A percentile compares a stretch with the other conserved stretches of the same genome.
phyloP scores from a whole-genome alignment of 2,329 filamentous ascomycete species.

The Aureobasidium subglaciale region DNA sequence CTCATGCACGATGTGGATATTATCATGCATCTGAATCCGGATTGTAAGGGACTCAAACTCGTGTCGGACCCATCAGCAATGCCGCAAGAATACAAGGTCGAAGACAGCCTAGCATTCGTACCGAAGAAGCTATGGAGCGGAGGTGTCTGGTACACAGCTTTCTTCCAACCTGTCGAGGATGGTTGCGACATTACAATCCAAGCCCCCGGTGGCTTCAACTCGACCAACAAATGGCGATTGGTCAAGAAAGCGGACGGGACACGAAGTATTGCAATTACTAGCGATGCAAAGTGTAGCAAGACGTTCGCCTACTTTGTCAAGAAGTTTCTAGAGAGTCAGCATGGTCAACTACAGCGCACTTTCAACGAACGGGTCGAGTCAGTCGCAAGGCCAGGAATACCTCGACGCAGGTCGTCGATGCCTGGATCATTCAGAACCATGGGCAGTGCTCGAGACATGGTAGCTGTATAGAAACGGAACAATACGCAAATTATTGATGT shows the following conservation, averaged over 20 bases:
- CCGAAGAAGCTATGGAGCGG: slow-evolving; percentile 29
- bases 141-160: slow-evolving; percentile 27
- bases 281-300: slow-evolving; percentile 26
- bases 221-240: slow-evolving; percentile 27
- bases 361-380: slow-evolving; percentile 25
- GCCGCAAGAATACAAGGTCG: slow-evolving; percentile 24
- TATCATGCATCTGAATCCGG: slow-evolving; percentile 27
- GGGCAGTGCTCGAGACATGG: background rate
- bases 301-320: slow-evolving; percentile 29
- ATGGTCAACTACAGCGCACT: slow-evolving; percentile 24
- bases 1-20: slow-evolving; percentile 29
- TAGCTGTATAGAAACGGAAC: background rate
- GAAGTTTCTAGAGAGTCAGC: slow-evolving; percentile 27
- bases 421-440: background rate
- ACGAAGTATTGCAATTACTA: slow-evolving; percentile 21
- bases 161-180: slow-evolving; percentile 24
- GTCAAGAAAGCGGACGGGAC: slow-evolving; percentile 19
- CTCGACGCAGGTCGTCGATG: background rate
- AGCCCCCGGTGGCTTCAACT: slow-evolving; percentile 29
- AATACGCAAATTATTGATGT: background rate
- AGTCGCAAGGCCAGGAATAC: background rate
- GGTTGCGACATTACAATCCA: slow-evolving; percentile 31
- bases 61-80: slow-evolving; percentile 14
- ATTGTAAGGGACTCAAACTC: slow-evolving; percentile 22
- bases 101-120: slow-evolving; percentile 31